These are phyloP conservation scores for Saturnispora hagleri DNA, from an alignment of 805 yeast species.

Conservation along the genomic window DNA sequence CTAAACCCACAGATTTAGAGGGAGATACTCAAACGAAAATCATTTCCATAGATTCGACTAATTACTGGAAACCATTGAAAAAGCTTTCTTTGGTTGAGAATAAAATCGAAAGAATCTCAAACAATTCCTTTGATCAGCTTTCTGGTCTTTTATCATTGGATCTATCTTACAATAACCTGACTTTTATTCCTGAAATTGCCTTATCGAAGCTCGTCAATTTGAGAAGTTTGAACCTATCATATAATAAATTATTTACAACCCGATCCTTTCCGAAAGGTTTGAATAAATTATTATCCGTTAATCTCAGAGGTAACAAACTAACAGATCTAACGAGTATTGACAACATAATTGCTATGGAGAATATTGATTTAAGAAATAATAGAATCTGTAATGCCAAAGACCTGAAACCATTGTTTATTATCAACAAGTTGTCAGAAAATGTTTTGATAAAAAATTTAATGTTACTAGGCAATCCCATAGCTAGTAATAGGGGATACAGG, in stretches of 20 bases:
- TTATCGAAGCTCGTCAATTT: constrained; percentile 38
- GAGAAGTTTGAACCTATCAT: constrained; percentile 45
- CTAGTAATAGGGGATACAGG: constrained; percentile 35
- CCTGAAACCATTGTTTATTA: constrained; percentile 32
- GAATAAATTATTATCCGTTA: constrained; percentile 36
- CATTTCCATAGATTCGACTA: neutral
- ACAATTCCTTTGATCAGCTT: constrained; percentile 24
- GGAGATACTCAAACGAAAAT: neutral
- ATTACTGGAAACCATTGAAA: constrained; percentile 30
- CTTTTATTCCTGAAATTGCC: constrained; percentile 41
- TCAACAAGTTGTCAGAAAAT: constrained; percentile 14
- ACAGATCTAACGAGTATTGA: constrained; percentile 37
- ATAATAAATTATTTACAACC: constrained; percentile 33
- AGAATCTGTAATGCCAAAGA: constrained; percentile 29
- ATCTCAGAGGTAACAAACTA: constrained; percentile 41
- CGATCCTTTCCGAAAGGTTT: constrained; percentile 31
- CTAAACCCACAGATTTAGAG: neutral
- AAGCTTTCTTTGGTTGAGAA: constrained; percentile 35
- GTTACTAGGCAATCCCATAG: constrained; percentile 32
- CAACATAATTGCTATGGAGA: constrained; percentile 34
- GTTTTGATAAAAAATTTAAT: constrained; percentile 21
- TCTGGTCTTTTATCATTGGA: constrained; percentile 37
- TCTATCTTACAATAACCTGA: constrained; percentile 44
- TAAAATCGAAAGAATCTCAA: constrained; percentile 26
- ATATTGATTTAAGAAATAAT: constrained; percentile 46